Percentiles rank a stretch among this genome's conserved stretches.
These are phyloP conservation scores for Neonectria magnoliae DNA, from an alignment of 2,329 filamentous ascomycete genomes.

Conservation along the genomic window DNA sequence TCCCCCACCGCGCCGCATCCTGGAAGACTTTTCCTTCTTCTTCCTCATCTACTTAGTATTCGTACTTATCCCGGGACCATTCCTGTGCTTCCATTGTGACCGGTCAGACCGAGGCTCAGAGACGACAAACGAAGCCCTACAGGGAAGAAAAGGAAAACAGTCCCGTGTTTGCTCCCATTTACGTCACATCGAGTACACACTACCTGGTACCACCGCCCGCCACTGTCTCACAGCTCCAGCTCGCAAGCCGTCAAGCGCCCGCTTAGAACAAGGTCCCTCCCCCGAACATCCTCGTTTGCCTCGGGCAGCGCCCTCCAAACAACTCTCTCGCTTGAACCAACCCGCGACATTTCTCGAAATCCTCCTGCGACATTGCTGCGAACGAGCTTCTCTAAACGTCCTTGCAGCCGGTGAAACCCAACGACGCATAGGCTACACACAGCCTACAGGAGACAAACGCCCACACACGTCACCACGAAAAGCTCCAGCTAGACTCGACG, in stretches of 20 bases:
- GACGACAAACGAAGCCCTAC: neutral
- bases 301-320: constrained; percentile 1
- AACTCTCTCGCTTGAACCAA: neutral
- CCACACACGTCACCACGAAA: constrained; percentile 7
- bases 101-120: constrained; percentile 1
- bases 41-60: constrained; percentile 12
- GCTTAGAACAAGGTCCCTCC: neutral
- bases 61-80: neutral
- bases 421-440: neutral
- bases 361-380: constrained; percentile 3
- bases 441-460: neutral
- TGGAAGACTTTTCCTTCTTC: constrained; percentile 18
- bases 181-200: constrained; percentile 14
- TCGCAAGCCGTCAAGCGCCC: constrained; percentile 4
- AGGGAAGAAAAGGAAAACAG: constrained; percentile 16
- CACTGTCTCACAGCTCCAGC: constrained; percentile 1
- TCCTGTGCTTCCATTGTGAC: constrained; percentile 22
- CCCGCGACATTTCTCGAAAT: neutral
- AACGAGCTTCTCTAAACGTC: neutral
- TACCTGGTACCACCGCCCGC: neutral
- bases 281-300: constrained; percentile 8
- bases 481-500: constrained; percentile 24
- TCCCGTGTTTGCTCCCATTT: constrained; percentile 35
- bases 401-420: neutral
- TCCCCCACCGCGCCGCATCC: constrained; percentile 33